Conservation (phyloP, 495 filamentous ascomycete genomes). For the Collariella sp. region DNA sequence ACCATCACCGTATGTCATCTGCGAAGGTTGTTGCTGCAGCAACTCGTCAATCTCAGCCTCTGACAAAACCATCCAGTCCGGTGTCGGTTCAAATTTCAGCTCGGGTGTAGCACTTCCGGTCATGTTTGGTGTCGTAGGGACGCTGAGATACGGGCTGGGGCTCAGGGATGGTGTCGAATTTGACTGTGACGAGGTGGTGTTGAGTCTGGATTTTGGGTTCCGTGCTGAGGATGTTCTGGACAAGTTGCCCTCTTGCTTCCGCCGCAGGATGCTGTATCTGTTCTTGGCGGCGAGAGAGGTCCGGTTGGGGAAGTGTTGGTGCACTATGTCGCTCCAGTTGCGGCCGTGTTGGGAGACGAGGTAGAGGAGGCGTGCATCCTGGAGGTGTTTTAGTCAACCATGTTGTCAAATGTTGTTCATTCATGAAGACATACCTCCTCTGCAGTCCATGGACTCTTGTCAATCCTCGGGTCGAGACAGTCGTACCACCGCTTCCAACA, state of each 20-base stretch:
- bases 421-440: constrained; percentile 20
- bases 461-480: constrained; percentile 24
- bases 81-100: not conserved
- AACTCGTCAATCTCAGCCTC: not conserved
- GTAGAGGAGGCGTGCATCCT: constrained; percentile 26
- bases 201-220: not conserved
- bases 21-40: not conserved
- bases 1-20: no score
- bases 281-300: constrained; percentile 33
- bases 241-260: constrained; percentile 3
- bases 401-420: not conserved
- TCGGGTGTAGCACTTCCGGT: not conserved
- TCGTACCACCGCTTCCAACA: constrained; percentile 32
- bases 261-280: constrained; percentile 26
- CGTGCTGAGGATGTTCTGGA: not conserved
- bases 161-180: not conserved
- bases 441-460: constrained; percentile 28
- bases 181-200: not conserved
- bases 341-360: constrained; percentile 23
- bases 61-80: not conserved
- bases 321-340: constrained; percentile 33
- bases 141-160: not conserved
- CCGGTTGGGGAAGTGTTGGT: constrained; percentile 26
- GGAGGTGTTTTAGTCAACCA: not conserved
- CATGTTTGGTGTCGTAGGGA: not conserved